Evolutionary conservation across 495 filamentous ascomycete species (phyloP).

Genomic region (Talaromyces trachyspermus): DNA sequence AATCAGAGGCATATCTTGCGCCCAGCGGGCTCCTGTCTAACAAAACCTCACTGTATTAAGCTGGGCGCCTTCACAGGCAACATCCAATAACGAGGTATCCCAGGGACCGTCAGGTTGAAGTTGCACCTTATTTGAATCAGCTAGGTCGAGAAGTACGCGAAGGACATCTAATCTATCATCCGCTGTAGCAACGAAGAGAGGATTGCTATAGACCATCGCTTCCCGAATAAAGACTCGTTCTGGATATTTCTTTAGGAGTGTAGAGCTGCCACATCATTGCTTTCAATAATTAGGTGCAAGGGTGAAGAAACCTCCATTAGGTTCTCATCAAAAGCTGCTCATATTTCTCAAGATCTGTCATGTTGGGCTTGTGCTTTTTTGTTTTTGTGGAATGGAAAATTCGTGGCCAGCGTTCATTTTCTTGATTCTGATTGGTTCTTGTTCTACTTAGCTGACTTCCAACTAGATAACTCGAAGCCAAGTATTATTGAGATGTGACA

Average conservation of each 20-base stretch:
- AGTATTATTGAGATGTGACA: too few species aligned
- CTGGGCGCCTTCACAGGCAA: background rate
- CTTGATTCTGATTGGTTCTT: background rate
- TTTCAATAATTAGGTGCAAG: constrained; percentile 2
- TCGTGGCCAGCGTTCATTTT: background rate
- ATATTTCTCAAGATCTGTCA: background rate
- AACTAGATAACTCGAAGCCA: too few species aligned
- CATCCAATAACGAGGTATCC: background rate
- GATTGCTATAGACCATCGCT: background rate
- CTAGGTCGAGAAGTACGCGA: background rate
- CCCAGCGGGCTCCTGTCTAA: constrained; percentile 2
- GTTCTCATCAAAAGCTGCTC: background rate
- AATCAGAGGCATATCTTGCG: background rate
- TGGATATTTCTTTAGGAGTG: background rate
- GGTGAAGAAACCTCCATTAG: background rate
- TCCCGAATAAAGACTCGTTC: background rate
- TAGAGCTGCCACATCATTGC: background rate
- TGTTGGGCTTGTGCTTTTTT: background rate
- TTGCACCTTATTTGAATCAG: background rate
- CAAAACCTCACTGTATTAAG: constrained; percentile 7
- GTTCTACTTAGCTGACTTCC: too few species aligned
- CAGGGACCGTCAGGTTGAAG: background rate
- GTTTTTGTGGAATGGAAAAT: background rate
- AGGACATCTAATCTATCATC: background rate
- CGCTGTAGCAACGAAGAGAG: background rate